These are phyloP conservation scores for Xylaria bambusicola DNA, from an alignment of 495 filamentous ascomycete genomes.

Conservation along the genomic window DNA sequence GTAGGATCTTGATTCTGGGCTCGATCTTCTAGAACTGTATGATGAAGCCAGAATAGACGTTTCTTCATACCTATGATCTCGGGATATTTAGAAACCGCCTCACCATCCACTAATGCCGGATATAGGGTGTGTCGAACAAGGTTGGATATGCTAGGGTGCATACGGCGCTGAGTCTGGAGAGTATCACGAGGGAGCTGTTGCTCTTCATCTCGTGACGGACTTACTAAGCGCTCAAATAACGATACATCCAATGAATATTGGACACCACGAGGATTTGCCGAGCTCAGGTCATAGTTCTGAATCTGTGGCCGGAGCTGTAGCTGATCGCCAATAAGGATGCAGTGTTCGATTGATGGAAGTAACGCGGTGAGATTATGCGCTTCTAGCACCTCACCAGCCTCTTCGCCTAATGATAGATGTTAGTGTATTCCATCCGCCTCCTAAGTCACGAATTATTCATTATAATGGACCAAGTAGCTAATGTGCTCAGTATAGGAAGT, in stretches of 20 bases:
- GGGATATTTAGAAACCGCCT: slow-evolving; percentile 55
- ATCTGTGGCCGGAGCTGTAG: slow-evolving; percentile 71
- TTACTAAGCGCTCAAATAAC: slow-evolving; percentile 69
- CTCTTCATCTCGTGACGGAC: slow-evolving; percentile 36
- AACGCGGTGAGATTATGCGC: slow-evolving; percentile 68
- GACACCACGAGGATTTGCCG: slow-evolving; percentile 56
- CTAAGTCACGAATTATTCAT: background rate
- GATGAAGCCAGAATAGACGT: slow-evolving; percentile 75
- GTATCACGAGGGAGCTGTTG: slow-evolving; percentile 55
- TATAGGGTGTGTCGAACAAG: slow-evolving; percentile 68
- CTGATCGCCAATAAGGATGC: slow-evolving; percentile 78
- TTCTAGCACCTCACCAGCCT: slow-evolving; percentile 78
- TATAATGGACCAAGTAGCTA: too few species aligned
- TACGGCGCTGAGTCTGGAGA: slow-evolving; percentile 70
- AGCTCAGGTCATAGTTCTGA: slow-evolving; percentile 62
- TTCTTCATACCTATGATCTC: slow-evolving; percentile 64
- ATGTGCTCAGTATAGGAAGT: too few species aligned
- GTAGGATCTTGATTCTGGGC: slow-evolving; percentile 42
- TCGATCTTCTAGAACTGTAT: slow-evolving; percentile 57
- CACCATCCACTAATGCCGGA: slow-evolving; percentile 60
- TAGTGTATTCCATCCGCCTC: background rate
- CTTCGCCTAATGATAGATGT: slow-evolving; percentile 48
- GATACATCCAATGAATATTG: slow-evolving; percentile 65
- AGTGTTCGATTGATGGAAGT: slow-evolving; percentile 69
- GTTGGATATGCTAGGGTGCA: slow-evolving; percentile 70